Percentiles rank a stretch among this genome's conserved stretches.
Evolutionary conservation across 148 eudicot genomes (phyloP).

Genomic region (Fagopyrum esculentum): DNA sequence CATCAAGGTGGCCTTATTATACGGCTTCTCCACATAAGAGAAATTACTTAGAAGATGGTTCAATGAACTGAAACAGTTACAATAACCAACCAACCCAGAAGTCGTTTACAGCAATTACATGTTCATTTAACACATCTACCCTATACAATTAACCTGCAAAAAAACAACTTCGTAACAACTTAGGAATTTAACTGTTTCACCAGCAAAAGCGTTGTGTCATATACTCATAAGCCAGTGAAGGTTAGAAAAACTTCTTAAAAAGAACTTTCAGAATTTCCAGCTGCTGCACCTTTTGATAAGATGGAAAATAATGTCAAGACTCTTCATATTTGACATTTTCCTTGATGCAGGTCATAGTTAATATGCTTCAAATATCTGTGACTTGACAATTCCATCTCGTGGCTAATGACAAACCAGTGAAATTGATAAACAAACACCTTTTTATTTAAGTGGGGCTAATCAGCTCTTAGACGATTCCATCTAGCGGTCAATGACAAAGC

Average conservation of each 20-base stretch:
- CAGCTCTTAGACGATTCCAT: neutral
- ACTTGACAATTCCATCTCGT: no score
- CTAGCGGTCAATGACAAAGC: neutral
- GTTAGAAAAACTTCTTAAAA: neutral
- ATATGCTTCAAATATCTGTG: no score
- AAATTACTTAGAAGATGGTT: neutral
- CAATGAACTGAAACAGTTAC: neutral
- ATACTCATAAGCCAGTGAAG: neutral
- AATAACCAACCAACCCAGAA: neutral
- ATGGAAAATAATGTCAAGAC: neutral
- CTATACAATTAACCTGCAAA: neutral
- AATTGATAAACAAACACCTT: no score
- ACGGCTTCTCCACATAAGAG: neutral
- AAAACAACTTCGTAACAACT: neutral
- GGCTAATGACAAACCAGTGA: no score
- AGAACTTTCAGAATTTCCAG: neutral
- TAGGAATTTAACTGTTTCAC: neutral
- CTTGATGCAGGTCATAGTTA: neutral
- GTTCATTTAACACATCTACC: neutral
- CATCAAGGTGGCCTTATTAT: conserved; percentile 5
- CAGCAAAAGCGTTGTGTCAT: neutral
- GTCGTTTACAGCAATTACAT: neutral
- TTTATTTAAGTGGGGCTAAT: no score
- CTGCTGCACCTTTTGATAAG: neutral
- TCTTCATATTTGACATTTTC: neutral